These are phyloP conservation scores for Collybia nuda DNA, from an alignment of 768 basidiomycete genomes.

Conservation along the genomic window DNA sequence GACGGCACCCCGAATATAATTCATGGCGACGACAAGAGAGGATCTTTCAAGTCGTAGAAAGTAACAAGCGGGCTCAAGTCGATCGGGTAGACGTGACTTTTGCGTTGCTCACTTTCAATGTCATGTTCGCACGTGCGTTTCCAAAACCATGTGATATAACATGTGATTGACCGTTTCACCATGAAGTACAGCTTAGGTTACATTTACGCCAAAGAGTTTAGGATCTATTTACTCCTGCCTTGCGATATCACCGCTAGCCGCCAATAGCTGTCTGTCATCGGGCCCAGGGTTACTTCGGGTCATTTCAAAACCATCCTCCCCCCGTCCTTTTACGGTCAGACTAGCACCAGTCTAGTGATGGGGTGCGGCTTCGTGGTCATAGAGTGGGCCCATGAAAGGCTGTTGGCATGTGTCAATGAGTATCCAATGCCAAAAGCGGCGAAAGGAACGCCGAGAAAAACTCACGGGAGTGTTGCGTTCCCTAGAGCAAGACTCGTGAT, in stretches of 20 bases:
- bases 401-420: slow-evolving; percentile 24
- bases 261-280: too few relatives aligned
- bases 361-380: slow-evolving; percentile 55
- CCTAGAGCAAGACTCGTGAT: slow-evolving; percentile 36
- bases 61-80: too few relatives aligned
- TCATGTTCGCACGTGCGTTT: slow-evolving; percentile 12
- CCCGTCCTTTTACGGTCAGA: background rate
- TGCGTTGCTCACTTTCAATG: too few relatives aligned
- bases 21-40: slow-evolving; percentile 49
- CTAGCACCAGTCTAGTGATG: slow-evolving; percentile 28
- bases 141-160: slow-evolving; percentile 2
- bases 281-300: background rate
- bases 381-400: slow-evolving; percentile 64
- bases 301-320: slow-evolving; percentile 1
- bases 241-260: too few relatives aligned
- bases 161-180: slow-evolving; percentile 15
- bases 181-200: background rate
- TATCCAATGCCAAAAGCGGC: slow-evolving; percentile 3
- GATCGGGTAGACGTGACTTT: too few relatives aligned
- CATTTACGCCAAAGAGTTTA: too few relatives aligned
- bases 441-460: slow-evolving; percentile 14
- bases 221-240: too few relatives aligned
- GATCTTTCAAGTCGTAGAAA: too few relatives aligned
- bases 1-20: slow-evolving; percentile 86
- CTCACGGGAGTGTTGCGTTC: slow-evolving; percentile 82